These are phyloP conservation scores for Cladophialophora bantiana DNA, from an alignment of 2,329 filamentous ascomycete genomes.

Conservation along the genomic window DNA sequence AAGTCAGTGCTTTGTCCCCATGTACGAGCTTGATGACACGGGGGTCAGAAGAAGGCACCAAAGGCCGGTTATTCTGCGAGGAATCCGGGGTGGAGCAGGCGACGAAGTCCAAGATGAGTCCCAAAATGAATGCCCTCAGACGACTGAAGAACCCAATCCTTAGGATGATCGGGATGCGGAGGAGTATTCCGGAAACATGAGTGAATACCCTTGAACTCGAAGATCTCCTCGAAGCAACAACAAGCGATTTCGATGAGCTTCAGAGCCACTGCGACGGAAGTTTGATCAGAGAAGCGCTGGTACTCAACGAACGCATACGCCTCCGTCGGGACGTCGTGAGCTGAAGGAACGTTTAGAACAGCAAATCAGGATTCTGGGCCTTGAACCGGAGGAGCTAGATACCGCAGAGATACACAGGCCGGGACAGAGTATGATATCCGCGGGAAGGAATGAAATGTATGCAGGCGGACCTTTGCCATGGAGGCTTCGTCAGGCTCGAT, in stretches of 20 bases:
- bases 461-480: too few species aligned
- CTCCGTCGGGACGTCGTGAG: not conserved
- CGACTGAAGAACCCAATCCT: not conserved
- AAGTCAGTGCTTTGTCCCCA: too few species aligned
- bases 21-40: too few species aligned
- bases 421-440: too few species aligned
- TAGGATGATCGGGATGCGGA: not conserved
- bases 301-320: conserved; percentile 3
- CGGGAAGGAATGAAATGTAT: too few species aligned
- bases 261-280: conserved; percentile 6
- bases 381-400: not conserved
- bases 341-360: not conserved
- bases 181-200: not conserved
- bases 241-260: not conserved
- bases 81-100: not conserved
- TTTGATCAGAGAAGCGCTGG: conserved; percentile 12
- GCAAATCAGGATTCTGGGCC: not conserved
- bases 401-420: not conserved
- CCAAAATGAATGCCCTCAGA: not conserved
- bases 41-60: not conserved
- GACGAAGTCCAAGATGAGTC: not conserved
- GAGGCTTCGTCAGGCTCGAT: too few species aligned
- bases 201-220: conserved; percentile 4
- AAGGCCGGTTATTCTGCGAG: not conserved
- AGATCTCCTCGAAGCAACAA: conserved; percentile 6